Evolutionary conservation across 305 asterid species (phyloP).

Genomic region (Fraxinus baroniana): DNA sequence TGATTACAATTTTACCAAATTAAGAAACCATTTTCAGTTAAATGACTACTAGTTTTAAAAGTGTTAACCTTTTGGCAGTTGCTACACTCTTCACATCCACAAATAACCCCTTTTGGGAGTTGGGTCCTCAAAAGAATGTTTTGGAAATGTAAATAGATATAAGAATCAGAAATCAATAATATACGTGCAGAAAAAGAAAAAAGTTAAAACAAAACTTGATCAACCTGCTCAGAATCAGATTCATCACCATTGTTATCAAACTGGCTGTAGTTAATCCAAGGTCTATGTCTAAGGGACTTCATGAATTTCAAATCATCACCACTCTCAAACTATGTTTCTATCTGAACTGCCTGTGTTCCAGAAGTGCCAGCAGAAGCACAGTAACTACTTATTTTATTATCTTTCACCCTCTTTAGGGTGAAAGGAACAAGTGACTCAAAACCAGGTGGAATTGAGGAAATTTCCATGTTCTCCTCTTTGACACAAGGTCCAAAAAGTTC

Average conservation of each 20-base stretch:
- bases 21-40: background rate
- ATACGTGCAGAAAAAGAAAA: constrained; percentile 1
- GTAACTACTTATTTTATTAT: constrained; percentile 33
- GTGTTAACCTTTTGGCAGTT: constrained; percentile 62
- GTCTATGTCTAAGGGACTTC: constrained; percentile 49
- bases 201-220: constrained; percentile 16
- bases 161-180: constrained; percentile 16
- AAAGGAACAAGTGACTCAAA: constrained; percentile 79
- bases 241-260: constrained; percentile 52
- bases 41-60: background rate
- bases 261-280: constrained; percentile 49
- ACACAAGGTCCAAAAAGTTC: constrained; percentile 66
- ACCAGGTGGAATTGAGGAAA: constrained; percentile 80
- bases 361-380: constrained; percentile 37
- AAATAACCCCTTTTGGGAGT: constrained; percentile 65
- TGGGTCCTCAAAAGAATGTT: constrained; percentile 22
- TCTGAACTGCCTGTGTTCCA: constrained; percentile 31
- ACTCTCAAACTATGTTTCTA: constrained; percentile 42
- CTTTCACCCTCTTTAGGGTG: constrained; percentile 54
- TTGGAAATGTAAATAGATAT: constrained; percentile 35
- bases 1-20: background rate
- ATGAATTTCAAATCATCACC: constrained; percentile 40
- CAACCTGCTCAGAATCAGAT: constrained; percentile 56
- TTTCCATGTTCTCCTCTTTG: constrained; percentile 74
- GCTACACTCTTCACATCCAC: constrained; percentile 65